phyloP scores from a whole-genome alignment of 2,329 filamentous ascomycete species.

The Ophiostoma quercus region DNA sequence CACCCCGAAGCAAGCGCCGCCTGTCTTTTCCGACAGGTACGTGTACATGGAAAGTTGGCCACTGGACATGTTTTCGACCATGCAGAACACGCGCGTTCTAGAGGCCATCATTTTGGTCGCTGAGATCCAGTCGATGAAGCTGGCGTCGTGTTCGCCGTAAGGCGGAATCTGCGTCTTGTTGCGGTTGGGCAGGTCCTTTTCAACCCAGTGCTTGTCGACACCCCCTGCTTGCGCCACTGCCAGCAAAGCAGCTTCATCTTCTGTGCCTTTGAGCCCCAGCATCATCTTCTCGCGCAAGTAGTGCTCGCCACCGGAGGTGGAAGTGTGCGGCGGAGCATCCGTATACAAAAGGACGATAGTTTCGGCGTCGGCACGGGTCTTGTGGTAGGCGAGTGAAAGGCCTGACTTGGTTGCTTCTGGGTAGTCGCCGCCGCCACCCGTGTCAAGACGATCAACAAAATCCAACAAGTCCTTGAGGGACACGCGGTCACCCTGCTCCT shows the following conservation, averaged over 20 bases:
- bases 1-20: conserved; percentile 39
- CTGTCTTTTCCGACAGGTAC: conserved; percentile 41
- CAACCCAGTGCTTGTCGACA: not conserved
- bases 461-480: conserved; percentile 36
- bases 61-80: no score
- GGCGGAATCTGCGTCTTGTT: not conserved
- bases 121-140: conserved; percentile 43
- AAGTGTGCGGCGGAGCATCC: conserved; percentile 31
- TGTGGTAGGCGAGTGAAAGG: conserved; percentile 42
- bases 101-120: not conserved
- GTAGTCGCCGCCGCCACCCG: conserved; percentile 39
- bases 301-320: not conserved
- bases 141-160: conserved; percentile 34
- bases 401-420: conserved; percentile 48
- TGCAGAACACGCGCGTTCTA: not conserved
- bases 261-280: not conserved
- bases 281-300: not conserved
- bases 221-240: not conserved
- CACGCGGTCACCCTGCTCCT: conserved; percentile 23
- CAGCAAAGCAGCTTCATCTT: not conserved
- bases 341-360: conserved; percentile 49
- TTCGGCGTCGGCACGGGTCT: conserved; percentile 45
- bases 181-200: not conserved
- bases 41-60: conserved; percentile 32
- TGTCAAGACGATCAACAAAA: conserved; percentile 35